A percentile compares a stretch with the other conserved stretches of the same genome.
These are phyloP conservation scores for Periconia sp. DNA, from an alignment of 2,329 filamentous ascomycete species.

Conservation along the genomic window DNA sequence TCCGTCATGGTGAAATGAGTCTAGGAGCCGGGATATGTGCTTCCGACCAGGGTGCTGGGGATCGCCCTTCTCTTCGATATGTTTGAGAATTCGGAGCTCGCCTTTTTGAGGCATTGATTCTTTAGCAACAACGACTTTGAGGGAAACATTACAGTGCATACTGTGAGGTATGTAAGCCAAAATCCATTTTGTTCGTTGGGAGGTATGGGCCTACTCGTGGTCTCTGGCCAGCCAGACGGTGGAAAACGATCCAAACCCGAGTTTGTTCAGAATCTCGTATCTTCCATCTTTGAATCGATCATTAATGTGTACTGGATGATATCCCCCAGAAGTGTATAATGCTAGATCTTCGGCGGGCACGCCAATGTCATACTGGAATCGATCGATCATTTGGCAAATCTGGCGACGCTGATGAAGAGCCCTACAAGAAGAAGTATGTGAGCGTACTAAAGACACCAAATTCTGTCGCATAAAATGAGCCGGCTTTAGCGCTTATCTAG, in stretches of 20 bases:
- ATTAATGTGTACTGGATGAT: conserved; percentile 14
- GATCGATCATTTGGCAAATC: background rate
- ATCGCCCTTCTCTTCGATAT: background rate
- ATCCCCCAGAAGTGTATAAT: conserved; percentile 5
- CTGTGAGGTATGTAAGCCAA: background rate
- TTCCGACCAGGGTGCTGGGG: conserved; percentile 4
- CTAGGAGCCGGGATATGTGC: background rate
- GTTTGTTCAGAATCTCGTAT: conserved; percentile 17
- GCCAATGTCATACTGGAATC: background rate
- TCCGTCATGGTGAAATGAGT: background rate
- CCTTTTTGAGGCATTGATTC: background rate
- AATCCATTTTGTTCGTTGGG: background rate
- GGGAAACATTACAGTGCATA: background rate
- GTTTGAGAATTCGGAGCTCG: background rate
- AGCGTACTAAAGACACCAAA: too few relatives aligned
- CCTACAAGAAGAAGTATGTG: too few relatives aligned
- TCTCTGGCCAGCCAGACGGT: conserved; percentile 15
- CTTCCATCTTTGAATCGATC: conserved; percentile 8
- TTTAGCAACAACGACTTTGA: background rate
- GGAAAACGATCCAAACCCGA: conserved; percentile 15
- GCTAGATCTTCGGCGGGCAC: background rate
- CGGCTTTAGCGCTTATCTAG: too few relatives aligned
- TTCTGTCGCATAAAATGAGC: too few relatives aligned
- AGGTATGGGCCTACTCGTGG: background rate
- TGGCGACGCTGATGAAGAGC: background rate